Evolutionary conservation across 352 stramenopile species (phyloP).

Genomic region (Phytophthora colocasiae): DNA sequence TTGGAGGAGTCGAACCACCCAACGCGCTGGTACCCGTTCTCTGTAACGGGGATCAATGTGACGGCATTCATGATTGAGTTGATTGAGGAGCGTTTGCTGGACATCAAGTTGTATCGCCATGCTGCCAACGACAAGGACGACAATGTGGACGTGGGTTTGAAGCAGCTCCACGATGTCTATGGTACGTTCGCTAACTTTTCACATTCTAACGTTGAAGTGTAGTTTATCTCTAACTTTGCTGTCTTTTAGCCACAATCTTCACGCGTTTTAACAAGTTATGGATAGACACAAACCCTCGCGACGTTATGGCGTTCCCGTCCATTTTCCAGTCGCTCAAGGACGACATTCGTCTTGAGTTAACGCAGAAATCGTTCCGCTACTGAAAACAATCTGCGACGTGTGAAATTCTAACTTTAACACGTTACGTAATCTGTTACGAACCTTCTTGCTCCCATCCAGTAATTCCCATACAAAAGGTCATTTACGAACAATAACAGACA

Average conservation of each 20-base stretch:
- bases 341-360: conserved; percentile 64
- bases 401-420: conserved; percentile 28
- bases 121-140: conserved; percentile 33
- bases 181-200: conserved; percentile 41
- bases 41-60: conserved; percentile 89
- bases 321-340: conserved; percentile 87
- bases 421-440: conserved; percentile 24
- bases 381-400: conserved; percentile 42
- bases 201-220: not conserved
- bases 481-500: not conserved
- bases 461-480: conserved; percentile 20
- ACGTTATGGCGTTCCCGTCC: conserved; percentile 87
- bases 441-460: conserved; percentile 25
- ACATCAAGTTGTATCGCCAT: conserved; percentile 72
- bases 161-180: conserved; percentile 78
- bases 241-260: conserved; percentile 65
- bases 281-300: conserved; percentile 81
- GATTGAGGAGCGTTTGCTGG: conserved; percentile 76
- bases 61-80: conserved; percentile 84
- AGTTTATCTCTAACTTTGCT: not conserved
- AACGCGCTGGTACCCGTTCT: conserved; percentile 88
- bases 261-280: conserved; percentile 87
- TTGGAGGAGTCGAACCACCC: conserved; percentile 86
- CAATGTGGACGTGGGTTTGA: conserved; percentile 45
- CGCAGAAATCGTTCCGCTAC: conserved; percentile 70